Percentiles rank a stretch among this genome's conserved stretches.
Conservation (phyloP, 305 asterid genomes). For the Solanum hybrid region DNA sequence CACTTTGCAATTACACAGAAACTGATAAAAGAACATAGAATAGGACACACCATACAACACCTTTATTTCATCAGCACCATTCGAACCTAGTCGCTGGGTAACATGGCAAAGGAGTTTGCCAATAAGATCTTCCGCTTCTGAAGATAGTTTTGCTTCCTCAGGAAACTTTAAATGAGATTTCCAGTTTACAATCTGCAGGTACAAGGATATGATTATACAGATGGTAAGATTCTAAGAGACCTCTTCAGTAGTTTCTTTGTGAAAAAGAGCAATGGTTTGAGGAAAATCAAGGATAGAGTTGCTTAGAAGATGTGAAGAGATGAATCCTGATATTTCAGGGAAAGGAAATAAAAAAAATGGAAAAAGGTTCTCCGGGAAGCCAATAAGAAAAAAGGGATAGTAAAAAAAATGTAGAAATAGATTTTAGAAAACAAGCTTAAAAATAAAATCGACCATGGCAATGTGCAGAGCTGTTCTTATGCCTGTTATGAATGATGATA, state of each 20-base stretch:
- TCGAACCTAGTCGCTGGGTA: slow-evolving; percentile 80
- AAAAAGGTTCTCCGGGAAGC: background rate
- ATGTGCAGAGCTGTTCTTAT: background rate
- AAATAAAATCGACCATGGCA: background rate
- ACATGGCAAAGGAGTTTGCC: slow-evolving; percentile 85
- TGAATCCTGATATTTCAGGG: background rate
- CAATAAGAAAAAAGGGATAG: background rate
- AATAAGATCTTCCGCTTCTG: slow-evolving; percentile 77
- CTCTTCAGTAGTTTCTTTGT: background rate
- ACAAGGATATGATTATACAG: background rate
- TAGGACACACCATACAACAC: slow-evolving; percentile 53
- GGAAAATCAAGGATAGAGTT: background rate
- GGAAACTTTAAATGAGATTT: slow-evolving; percentile 85
- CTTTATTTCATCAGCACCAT: slow-evolving; percentile 90
- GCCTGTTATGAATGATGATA: background rate
- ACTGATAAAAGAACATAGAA: slow-evolving; percentile 22
- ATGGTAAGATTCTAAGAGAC: background rate
- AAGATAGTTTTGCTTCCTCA: slow-evolving; percentile 77
- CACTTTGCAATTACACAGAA: slow-evolving; percentile 19
- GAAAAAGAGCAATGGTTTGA: background rate
- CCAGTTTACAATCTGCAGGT: slow-evolving; percentile 94
- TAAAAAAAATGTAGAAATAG: background rate
- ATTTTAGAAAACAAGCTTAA: background rate
- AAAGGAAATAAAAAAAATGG: background rate
- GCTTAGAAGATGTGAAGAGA: background rate